phyloP scores from a whole-genome alignment of 352 stramenopile genomes.

The Phytophthora cryptogea region DNA sequence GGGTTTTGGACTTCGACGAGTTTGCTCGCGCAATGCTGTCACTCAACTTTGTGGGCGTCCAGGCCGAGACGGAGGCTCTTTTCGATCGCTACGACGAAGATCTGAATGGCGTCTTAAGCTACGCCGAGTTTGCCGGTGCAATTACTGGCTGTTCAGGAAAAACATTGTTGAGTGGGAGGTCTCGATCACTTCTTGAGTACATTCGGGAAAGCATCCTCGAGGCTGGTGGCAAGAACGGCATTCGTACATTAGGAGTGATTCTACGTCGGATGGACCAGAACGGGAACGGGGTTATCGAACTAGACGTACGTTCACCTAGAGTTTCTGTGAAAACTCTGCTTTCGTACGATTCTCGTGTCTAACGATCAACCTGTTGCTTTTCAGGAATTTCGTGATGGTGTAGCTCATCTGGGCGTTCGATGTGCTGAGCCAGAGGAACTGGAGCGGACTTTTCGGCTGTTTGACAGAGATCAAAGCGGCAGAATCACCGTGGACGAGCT shows the following conservation, averaged over 20 bases:
- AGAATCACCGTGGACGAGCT: constrained; percentile 91
- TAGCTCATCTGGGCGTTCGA: constrained; percentile 51
- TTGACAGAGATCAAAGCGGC: constrained; percentile 84
- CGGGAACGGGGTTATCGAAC: constrained; percentile 69
- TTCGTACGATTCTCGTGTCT: not conserved
- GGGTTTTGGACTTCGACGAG: constrained; percentile 86
- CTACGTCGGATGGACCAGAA: constrained; percentile 84
- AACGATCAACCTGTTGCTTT: not conserved
- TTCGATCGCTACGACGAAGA: constrained; percentile 91
- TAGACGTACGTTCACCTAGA: constrained; percentile 50
- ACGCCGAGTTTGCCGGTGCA: constrained; percentile 66
- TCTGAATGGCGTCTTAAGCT: constrained; percentile 76
- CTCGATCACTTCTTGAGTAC: constrained; percentile 42
- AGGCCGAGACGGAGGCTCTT: constrained; percentile 81
- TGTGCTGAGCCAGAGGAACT: constrained; percentile 46
- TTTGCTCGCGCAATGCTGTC: constrained; percentile 85
- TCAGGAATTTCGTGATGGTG: constrained; percentile 63
- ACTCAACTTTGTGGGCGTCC: constrained; percentile 90
- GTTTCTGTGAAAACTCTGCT: no score
- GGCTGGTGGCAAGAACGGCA: constrained; percentile 70
- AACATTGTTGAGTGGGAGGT: constrained; percentile 12
- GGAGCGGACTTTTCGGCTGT: constrained; percentile 64
- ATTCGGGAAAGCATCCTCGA: constrained; percentile 63
- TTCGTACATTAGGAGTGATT: constrained; percentile 70
- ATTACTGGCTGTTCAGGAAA: constrained; percentile 44